Evolutionary conservation across 441 rosid species (phyloP), one percentile per base, ranked within the genome.

Genomic region (Adansonia gregorii): DNA sequence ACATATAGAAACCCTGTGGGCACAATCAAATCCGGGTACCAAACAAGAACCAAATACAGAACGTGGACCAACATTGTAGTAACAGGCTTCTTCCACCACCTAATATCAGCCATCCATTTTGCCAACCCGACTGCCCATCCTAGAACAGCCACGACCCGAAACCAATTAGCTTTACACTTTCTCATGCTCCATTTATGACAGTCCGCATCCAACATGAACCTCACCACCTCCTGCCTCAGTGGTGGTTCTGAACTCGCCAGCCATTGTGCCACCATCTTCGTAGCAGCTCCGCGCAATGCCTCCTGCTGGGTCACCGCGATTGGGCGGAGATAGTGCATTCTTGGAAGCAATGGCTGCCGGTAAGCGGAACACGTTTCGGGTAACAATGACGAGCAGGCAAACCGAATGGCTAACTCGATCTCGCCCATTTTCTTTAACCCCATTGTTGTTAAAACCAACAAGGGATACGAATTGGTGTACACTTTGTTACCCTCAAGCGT

Each of bases 171-270:
- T 76, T 90, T 95, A 72, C 99, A 91, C 84, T 90, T 95, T 72
- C 99, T 89, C 97, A 93, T 95, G 92, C 99, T 95, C 99, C 99
- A 95, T 0, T 90, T 39, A 6, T 95, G 97, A 8, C 97, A 95
- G 75, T 95, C 98, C 0, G 98, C 96, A 80, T 95, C 99, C 85
- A 95, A 69, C 98, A 95, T 92, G 84, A 87, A 95, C 43, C 92
- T 78, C 19, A 95, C 98, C 22, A 95, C 97, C 82, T 95, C 99
- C 0, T 85, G 88, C n/a, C 97, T 97, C 46, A 95, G 43, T 0
- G 99, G 93, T 0, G 99, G 99, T 70, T 95, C 99, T 0, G 97
- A 93, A 65, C 98, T 78, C 0, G 84, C 88, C 1, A 95, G 86
- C 99, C 99, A 92, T 8, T 79, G 78, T 2, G 98, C 94, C 67